Percentiles rank a stretch among this genome's conserved stretches.
Conservation (phyloP, 2,329 filamentous ascomycete species). For the Rhinocladiella mackenziei region DNA sequence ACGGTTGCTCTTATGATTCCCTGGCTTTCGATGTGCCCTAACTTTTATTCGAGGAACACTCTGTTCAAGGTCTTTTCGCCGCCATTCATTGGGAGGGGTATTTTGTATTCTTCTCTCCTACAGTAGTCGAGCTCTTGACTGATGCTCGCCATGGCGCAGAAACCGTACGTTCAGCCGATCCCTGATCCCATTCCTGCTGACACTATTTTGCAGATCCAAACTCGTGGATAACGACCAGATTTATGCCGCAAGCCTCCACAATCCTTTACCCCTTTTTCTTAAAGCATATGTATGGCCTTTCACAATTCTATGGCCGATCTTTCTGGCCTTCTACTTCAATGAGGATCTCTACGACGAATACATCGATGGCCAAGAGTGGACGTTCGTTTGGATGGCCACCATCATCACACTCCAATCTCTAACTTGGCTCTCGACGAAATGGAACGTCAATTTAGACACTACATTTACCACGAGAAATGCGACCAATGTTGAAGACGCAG, state of each 20-base stretch:
- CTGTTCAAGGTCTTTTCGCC: constrained; percentile 16
- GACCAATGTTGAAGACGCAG: constrained; percentile 65
- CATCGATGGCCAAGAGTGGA: constrained; percentile 95
- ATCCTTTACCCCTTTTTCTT: constrained; percentile 73
- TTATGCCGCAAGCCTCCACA: constrained; percentile 78
- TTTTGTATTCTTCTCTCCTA: constrained; percentile 3
- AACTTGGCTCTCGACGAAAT: constrained; percentile 93
- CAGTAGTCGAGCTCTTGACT: constrained; percentile 29
- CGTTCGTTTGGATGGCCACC: constrained; percentile 84
- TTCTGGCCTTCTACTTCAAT: constrained; percentile 81
- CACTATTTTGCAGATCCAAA: constrained; percentile 24
- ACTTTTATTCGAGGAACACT: constrained; percentile 23
- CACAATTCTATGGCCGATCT: constrained; percentile 82
- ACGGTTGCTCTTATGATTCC: not conserved
- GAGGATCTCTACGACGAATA: constrained; percentile 82
- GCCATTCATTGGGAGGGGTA: constrained; percentile 13
- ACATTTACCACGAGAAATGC: constrained; percentile 74
- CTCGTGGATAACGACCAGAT: constrained; percentile 93
- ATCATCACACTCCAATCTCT: constrained; percentile 87
- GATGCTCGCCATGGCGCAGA: constrained; percentile 29
- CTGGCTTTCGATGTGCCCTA: constrained; percentile 5
- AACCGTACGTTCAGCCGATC: constrained; percentile 13
- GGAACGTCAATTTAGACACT: constrained; percentile 84
- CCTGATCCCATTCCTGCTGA: constrained; percentile 4
- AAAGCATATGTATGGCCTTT: constrained; percentile 95